These are phyloP conservation scores for Colletotrichum lupini DNA, from an alignment of 2,329 filamentous ascomycete genomes.

Conservation along the genomic window DNA sequence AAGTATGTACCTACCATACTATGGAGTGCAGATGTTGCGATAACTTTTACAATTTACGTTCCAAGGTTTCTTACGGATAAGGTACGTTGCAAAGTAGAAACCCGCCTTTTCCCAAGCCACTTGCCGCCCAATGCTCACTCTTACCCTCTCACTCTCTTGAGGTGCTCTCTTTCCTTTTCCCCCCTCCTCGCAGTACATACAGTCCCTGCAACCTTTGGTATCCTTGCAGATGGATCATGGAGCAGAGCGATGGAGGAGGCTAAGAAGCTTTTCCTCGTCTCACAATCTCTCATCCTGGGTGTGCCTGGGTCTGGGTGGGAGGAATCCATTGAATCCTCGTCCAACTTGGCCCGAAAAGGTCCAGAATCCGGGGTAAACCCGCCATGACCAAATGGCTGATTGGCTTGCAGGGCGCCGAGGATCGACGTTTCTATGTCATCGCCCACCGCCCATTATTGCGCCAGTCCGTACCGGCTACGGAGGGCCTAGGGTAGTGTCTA, in stretches of 20 bases:
- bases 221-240: background rate
- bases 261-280: background rate
- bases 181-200: background rate
- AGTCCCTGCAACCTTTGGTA: background rate
- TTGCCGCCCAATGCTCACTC: conserved; percentile 8
- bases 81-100: background rate
- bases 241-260: background rate
- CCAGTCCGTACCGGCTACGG: background rate
- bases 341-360: conserved; percentile 22
- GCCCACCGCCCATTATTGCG: conserved; percentile 26
- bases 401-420: conserved; percentile 13
- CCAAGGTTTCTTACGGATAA: background rate
- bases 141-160: no score
- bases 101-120: background rate
- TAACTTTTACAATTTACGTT: background rate
- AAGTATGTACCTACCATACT: background rate
- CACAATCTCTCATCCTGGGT: background rate
- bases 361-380: conserved; percentile 34
- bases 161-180: background rate
- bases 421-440: conserved; percentile 34
- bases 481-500: background rate
- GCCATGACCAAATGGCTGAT: conserved; percentile 3
- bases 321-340: background rate
- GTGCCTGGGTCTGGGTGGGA: conserved; percentile 20
- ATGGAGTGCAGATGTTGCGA: no score